Conservation (phyloP, 805 yeast species). For the Saccharomyces jurei region DNA sequence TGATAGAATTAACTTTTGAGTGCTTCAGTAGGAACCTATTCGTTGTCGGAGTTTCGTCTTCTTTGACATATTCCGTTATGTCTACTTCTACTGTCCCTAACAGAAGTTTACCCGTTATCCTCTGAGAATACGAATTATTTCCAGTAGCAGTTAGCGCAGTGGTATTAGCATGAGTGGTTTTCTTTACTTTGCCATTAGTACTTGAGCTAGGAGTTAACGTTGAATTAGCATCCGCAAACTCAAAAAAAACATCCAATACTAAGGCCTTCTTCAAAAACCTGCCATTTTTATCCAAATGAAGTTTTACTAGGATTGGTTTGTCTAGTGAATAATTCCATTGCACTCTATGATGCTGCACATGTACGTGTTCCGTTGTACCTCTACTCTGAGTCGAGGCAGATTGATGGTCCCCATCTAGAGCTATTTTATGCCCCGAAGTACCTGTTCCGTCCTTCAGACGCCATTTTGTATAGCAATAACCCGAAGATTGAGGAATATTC, state of each 20-base stretch:
- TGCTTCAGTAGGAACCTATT: constrained; percentile 64
- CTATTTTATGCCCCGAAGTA: constrained; percentile 10
- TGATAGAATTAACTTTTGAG: constrained; percentile 77
- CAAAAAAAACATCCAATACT: constrained; percentile 39
- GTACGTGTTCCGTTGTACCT: constrained; percentile 36
- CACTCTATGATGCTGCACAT: constrained; percentile 46
- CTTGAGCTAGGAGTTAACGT: constrained; percentile 7
- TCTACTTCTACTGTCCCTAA: constrained; percentile 65
- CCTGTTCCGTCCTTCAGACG: constrained; percentile 43
- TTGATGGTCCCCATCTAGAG: background rate
- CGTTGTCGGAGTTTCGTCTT: constrained; percentile 41
- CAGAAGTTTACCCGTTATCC: constrained; percentile 32
- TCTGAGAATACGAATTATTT: constrained; percentile 20
- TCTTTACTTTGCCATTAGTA: constrained; percentile 1
- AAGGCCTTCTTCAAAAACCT: constrained; percentile 32
- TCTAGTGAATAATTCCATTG: constrained; percentile 37
- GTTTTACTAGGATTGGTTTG: constrained; percentile 33
- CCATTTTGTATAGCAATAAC: constrained; percentile 60
- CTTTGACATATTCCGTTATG: constrained; percentile 57
- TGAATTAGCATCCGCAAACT: constrained; percentile 17
- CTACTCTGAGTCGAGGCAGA: constrained; percentile 24
- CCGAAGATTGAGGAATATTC: constrained; percentile 78
- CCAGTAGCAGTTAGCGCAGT: background rate
- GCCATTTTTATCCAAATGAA: constrained; percentile 33
- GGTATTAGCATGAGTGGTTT: background rate